Percentiles rank a stretch among this genome's conserved stretches.
phyloP scores from a whole-genome alignment of 1,284 basidiomycete species.

The Somion occarium region DNA sequence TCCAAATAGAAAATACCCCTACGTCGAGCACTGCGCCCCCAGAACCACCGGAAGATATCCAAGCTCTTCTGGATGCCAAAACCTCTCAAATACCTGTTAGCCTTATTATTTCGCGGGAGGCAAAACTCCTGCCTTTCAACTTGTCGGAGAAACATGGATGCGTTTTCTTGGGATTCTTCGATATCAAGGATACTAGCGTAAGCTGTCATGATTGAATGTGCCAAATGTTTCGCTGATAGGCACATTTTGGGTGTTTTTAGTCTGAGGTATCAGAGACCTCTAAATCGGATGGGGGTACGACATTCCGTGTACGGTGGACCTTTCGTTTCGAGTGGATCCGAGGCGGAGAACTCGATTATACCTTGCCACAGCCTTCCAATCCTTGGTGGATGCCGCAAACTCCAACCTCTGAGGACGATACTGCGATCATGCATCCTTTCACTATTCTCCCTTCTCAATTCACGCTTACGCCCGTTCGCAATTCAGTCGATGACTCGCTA shows the following conservation, averaged over 20 bases:
- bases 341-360: conserved; percentile 10
- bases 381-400: conserved; percentile 12
- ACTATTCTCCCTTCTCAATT: conserved; percentile 32
- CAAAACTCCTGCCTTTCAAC: conserved; percentile 9
- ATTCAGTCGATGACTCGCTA: conserved; percentile 5
- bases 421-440: conserved; percentile 16
- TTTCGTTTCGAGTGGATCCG: conserved; percentile 13
- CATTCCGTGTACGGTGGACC: conserved; percentile 9
- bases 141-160: conserved; percentile 6
- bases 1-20: not conserved
- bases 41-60: conserved; percentile 9
- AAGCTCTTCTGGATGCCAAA: conserved; percentile 11
- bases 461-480: conserved; percentile 16
- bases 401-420: not conserved
- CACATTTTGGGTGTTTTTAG: too few species aligned
- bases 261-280: too few species aligned
- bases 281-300: too few species aligned
- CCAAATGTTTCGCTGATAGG: too few species aligned
- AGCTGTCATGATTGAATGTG: not conserved
- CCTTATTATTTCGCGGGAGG: conserved; percentile 10
- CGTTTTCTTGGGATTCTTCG: conserved; percentile 14
- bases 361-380: conserved; percentile 4
- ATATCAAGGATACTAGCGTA: conserved; percentile 8
- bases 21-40: not conserved
- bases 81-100: conserved; percentile 10